Evolutionary conservation across 2,329 filamentous ascomycete genomes (phyloP).

Genomic region (Botrytis fragariae): DNA sequence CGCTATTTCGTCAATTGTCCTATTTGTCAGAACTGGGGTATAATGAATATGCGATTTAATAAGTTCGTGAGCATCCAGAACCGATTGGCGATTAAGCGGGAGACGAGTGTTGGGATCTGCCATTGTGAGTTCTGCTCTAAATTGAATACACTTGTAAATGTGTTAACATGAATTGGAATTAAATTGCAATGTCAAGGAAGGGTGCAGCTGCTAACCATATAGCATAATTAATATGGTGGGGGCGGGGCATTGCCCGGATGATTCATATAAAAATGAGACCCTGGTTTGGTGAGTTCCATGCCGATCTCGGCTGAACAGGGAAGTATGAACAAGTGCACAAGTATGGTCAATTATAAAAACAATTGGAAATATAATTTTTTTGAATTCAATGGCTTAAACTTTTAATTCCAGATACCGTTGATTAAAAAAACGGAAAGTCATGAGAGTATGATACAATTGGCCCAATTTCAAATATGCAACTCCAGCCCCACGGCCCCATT

Average conservation of each 20-base stretch:
- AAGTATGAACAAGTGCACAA: not conserved
- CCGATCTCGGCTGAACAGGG: constrained; percentile 9
- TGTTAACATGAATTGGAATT: not conserved
- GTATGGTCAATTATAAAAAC: not conserved
- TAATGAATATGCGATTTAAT: constrained; percentile 75
- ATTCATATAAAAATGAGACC: constrained; percentile 8
- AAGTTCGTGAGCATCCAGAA: constrained; percentile 67
- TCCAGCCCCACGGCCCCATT: constrained; percentile 22
- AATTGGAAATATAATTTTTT: constrained; percentile 5
- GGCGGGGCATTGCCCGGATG: constrained; percentile 8
- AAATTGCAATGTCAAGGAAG: not conserved
- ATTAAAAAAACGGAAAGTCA: constrained; percentile 27
- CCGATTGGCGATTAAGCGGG: constrained; percentile 69
- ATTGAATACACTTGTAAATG: not conserved
- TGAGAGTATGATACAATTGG: constrained; percentile 40
- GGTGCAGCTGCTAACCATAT: not conserved
- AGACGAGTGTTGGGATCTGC: constrained; percentile 53
- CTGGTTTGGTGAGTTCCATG: not conserved
- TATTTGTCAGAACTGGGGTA: constrained; percentile 80
- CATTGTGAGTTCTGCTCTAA: constrained; percentile 41
- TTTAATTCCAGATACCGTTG: constrained; percentile 38
- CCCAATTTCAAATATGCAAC: constrained; percentile 33
- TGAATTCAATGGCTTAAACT: constrained; percentile 31
- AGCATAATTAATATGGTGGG: not conserved
- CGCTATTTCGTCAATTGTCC: constrained; percentile 70